These are phyloP conservation scores for Besnoitia besnoiti DNA, from an alignment of 169 alveolate species.

Conservation along the genomic window DNA sequence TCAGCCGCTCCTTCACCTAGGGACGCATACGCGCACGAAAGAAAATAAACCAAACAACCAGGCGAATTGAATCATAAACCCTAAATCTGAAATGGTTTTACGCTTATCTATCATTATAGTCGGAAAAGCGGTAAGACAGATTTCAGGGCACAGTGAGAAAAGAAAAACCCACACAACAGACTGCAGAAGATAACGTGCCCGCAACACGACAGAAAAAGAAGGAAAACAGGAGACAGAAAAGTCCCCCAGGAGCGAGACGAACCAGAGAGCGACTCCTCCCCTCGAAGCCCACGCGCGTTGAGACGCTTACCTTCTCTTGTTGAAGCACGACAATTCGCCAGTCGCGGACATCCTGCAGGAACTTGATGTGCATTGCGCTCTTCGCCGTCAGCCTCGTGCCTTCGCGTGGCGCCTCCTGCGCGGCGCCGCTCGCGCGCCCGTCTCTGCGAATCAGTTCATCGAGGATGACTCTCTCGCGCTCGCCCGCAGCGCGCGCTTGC, in stretches of 20 bases:
- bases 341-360: not conserved
- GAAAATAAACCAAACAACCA: not conserved
- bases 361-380: not conserved
- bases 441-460: not conserved
- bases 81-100: no score
- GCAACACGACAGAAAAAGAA: not conserved
- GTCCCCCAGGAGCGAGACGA: no score
- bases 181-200: not conserved
- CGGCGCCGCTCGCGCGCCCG: not conserved
- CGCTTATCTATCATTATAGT: no score
- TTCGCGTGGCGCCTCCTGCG: not conserved
- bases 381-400: not conserved
- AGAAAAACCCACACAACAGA: not conserved
- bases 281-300: not conserved
- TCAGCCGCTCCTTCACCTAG: constrained; percentile 15
- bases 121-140: no score
- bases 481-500: not conserved
- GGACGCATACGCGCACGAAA: not conserved
- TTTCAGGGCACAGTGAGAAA: not conserved
- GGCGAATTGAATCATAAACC: not conserved
- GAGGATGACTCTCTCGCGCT: not conserved
- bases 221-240: not conserved
- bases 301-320: not conserved
- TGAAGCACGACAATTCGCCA: not conserved
- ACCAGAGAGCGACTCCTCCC: not conserved